Percentiles rank a stretch among this genome's conserved stretches.
These are phyloP conservation scores for Cucurbita moschata DNA, from an alignment of 306 rosid species.

Conservation along the genomic window DNA sequence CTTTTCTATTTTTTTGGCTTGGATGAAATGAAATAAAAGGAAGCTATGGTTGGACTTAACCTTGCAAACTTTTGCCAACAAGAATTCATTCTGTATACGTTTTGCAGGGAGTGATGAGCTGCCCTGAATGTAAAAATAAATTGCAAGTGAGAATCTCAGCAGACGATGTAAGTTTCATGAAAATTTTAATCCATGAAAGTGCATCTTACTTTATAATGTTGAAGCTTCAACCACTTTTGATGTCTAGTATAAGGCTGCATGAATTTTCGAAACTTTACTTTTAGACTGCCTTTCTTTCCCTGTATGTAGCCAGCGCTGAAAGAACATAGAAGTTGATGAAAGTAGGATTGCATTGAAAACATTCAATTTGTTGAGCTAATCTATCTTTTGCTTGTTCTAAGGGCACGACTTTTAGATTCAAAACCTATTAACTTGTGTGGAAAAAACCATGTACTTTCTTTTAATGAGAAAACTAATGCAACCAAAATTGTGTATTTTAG, in stretches of 20 bases:
- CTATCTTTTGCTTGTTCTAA: background rate
- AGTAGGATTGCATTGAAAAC: background rate
- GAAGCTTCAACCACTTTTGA: background rate
- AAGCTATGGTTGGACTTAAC: background rate
- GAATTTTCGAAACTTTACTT: background rate
- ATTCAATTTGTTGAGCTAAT: background rate
- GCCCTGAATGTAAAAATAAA: slow-evolving; percentile 85
- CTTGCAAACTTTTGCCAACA: background rate
- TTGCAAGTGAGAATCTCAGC: slow-evolving; percentile 73
- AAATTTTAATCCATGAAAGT: background rate
- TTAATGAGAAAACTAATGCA: background rate
- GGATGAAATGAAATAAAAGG: background rate
- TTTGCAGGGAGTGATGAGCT: slow-evolving; percentile 85
- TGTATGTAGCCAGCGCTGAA: background rate
- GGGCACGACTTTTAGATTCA: background rate
- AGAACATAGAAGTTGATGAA: background rate
- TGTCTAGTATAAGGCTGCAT: background rate
- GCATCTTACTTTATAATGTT: background rate
- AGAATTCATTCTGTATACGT: slow-evolving; percentile 12
- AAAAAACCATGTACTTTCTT: background rate
- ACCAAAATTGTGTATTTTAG: background rate
- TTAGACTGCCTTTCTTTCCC: background rate
- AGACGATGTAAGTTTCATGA: slow-evolving; percentile 64
- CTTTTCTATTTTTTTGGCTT: background rate
- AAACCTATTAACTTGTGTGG: background rate